phyloP scores from a whole-genome alignment of 768 basidiomycete species.

The Termitomyces sp. region DNA sequence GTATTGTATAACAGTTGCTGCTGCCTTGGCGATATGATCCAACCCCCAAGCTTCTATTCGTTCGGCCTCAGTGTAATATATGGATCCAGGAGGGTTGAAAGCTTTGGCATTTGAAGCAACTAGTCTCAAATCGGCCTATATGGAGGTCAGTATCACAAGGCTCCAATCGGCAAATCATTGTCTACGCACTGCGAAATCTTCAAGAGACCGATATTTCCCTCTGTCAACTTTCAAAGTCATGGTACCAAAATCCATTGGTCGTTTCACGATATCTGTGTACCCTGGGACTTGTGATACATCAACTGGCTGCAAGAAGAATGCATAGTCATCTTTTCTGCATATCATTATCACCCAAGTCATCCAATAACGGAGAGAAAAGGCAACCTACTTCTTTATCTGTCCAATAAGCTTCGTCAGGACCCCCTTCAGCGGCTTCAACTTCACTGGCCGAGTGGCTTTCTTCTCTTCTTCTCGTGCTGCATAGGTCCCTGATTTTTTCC shows the following conservation, averaged over 20 bases:
- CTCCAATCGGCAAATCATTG: not conserved
- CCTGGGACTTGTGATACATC: constrained; percentile 54
- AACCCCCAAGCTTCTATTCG: constrained; percentile 64
- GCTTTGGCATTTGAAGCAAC: constrained; percentile 70
- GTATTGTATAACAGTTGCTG: constrained; percentile 72
- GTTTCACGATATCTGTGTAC: constrained; percentile 64
- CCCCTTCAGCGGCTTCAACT: constrained; percentile 77
- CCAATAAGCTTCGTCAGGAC: constrained; percentile 60
- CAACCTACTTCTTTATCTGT: constrained; percentile 69
- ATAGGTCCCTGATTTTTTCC: constrained; percentile 35
- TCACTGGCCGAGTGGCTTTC: constrained; percentile 51
- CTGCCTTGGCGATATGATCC: constrained; percentile 68
- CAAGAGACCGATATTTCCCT: constrained; percentile 74
- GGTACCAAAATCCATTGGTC: constrained; percentile 91
- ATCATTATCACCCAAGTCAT: constrained; percentile 8
- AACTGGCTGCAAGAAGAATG: constrained; percentile 73
- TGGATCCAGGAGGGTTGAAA: constrained; percentile 71
- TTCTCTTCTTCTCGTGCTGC: constrained; percentile 32
- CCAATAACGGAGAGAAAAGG: not conserved
- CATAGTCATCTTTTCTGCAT: constrained; percentile 78
- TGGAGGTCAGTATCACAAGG: not conserved
- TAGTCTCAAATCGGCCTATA: constrained; percentile 62
- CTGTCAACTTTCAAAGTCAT: constrained; percentile 73
- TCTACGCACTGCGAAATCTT: constrained; percentile 67
- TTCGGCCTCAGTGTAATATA: constrained; percentile 73